Conservation (phyloP, 2,329 filamentous ascomycete species). For the Neofusicoccum sp. region DNA sequence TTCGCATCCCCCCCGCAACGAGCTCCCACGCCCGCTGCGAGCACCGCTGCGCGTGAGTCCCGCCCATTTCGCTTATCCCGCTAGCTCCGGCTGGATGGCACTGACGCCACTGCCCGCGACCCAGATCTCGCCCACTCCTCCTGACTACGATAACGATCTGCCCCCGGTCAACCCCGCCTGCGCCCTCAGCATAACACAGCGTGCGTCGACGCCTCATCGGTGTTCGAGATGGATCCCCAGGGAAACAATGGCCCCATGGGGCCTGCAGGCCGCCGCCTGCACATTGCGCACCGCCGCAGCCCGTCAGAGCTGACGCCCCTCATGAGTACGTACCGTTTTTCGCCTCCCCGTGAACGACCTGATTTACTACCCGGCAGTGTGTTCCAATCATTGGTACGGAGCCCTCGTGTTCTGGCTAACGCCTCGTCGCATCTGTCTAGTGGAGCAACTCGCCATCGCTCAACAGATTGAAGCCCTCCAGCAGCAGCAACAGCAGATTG, state of each 20-base stretch:
- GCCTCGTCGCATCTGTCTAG: conserved; percentile 46
- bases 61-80: conserved; percentile 16
- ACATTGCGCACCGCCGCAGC: conserved; percentile 95
- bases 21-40: neutral
- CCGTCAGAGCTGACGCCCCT: conserved; percentile 95
- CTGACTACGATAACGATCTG: neutral
- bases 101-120: conserved; percentile 8
- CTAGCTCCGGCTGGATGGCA: conserved; percentile 11
- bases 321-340: conserved; percentile 73
- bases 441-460: conserved; percentile 97
- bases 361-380: conserved; percentile 9
- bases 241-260: conserved; percentile 57
- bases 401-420: conserved; percentile 22
- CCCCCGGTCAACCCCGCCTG: conserved; percentile 14
- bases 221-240: conserved; percentile 48
- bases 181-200: conserved; percentile 5
- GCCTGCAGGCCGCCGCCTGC: conserved; percentile 82
- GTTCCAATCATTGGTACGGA: neutral
- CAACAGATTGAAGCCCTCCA: conserved; percentile 97
- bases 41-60: conserved; percentile 15
- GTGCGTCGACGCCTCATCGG: conserved; percentile 2
- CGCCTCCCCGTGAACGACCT: conserved; percentile 29
- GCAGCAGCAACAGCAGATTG: conserved; percentile 96
- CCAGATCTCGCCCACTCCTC: conserved; percentile 16
- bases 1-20: conserved; percentile 1